Conservation (phyloP, 345 rosid genomes). For the Rhodamnia argentea region DNA sequence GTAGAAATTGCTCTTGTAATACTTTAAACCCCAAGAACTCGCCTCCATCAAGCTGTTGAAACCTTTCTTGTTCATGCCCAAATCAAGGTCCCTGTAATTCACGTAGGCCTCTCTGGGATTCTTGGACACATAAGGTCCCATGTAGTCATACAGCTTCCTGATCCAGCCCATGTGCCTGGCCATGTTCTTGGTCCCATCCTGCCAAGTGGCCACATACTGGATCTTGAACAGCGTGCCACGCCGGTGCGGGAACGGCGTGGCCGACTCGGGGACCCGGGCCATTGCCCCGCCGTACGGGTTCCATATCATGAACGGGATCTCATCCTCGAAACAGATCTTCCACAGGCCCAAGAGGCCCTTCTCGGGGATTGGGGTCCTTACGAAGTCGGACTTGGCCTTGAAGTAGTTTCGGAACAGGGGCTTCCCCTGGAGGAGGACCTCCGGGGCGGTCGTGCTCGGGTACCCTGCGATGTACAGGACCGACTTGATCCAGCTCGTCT, state of each 20-base stretch:
- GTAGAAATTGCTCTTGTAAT: slow-evolving; percentile 40
- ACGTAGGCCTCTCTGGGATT: slow-evolving; percentile 50
- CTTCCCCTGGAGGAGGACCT: slow-evolving; percentile 40
- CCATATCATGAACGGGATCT: slow-evolving; percentile 50
- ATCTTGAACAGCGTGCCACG: slow-evolving; percentile 22
- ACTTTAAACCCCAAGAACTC: slow-evolving; percentile 35
- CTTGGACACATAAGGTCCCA: slow-evolving; percentile 35
- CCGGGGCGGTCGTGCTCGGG: slow-evolving; percentile 27
- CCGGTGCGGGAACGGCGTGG: slow-evolving; percentile 34
- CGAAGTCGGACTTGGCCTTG: slow-evolving; percentile 62
- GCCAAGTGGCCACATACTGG: slow-evolving; percentile 26
- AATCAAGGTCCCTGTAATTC: slow-evolving; percentile 54
- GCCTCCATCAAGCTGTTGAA: slow-evolving; percentile 24
- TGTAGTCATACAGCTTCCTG: slow-evolving; percentile 32
- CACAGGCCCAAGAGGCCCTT: slow-evolving; percentile 38
- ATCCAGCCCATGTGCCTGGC: slow-evolving; percentile 38
- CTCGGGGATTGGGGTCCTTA: slow-evolving; percentile 21
- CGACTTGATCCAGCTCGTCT: slow-evolving; percentile 58
- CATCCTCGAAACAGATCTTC: slow-evolving; percentile 35
- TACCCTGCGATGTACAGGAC: slow-evolving; percentile 46
- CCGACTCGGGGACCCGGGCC: slow-evolving; percentile 19
- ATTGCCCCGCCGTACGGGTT: slow-evolving; percentile 64
- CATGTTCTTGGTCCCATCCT: slow-evolving; percentile 4
- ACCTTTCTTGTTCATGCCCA: slow-evolving; percentile 28
- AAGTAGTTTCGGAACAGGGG: slow-evolving; percentile 32